Conservation (phyloP, 352 stramenopile genomes). For the Phytophthora niederhauseri region DNA sequence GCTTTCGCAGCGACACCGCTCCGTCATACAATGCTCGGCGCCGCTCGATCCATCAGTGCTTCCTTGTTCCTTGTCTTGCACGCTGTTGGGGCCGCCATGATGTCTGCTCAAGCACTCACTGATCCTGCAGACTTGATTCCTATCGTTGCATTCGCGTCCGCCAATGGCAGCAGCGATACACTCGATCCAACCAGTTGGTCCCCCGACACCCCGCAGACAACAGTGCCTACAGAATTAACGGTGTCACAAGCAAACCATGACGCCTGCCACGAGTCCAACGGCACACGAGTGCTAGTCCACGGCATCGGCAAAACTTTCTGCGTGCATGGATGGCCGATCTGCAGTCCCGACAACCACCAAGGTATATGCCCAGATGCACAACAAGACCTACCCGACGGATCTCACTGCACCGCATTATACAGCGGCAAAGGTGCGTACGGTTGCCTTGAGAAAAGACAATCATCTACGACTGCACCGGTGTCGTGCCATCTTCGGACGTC, state of each 20-base stretch:
- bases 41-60: background rate
- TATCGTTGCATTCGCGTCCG: slow-evolving; percentile 3
- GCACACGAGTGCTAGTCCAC: slow-evolving; percentile 44
- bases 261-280: slow-evolving; percentile 14
- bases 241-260: slow-evolving; percentile 5
- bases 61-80: background rate
- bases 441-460: slow-evolving; percentile 24
- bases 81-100: background rate
- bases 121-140: slow-evolving; percentile 28
- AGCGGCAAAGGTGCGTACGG: slow-evolving; percentile 27
- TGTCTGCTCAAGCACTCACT: background rate
- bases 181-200: slow-evolving; percentile 28
- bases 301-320: slow-evolving; percentile 43
- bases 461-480: slow-evolving; percentile 2
- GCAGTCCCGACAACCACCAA: slow-evolving; percentile 23
- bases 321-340: slow-evolving; percentile 26
- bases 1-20: background rate
- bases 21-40: background rate
- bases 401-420: slow-evolving; percentile 37
- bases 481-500: slow-evolving; percentile 6
- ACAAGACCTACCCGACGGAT: slow-evolving; percentile 37
- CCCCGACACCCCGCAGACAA: slow-evolving; percentile 18
- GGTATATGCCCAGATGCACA: slow-evolving; percentile 46
- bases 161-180: slow-evolving; percentile 5
- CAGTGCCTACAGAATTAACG: background rate